Evolutionary conservation across 371 early-diverging fungal genomes (phyloP), one percentile per base, ranked within the genome.

Genomic region (Neoconidiobolus thromboides): DNA sequence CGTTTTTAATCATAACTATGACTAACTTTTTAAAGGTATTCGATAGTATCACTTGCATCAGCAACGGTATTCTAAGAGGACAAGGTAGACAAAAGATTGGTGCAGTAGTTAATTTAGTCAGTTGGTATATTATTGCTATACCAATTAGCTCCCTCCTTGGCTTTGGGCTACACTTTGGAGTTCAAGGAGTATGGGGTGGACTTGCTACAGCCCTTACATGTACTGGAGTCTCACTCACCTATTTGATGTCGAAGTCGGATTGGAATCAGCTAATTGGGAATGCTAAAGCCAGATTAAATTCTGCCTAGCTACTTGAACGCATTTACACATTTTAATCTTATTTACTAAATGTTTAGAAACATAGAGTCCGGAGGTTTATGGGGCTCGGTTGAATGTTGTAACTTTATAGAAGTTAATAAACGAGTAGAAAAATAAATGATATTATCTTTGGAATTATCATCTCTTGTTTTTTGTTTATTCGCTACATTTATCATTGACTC

Each of bases 11-110:
- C 48, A 85, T 86, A 66, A 79, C 79, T 42, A 71, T 74, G n/a
- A 86, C 89, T 61, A 62, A 58, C 66, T 87, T 85, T 46, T 91
- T 85, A 70, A 93, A 91, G 67, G 61, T 87, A 47, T 68, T 74
- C 3, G 88, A 87, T 67, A 80, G 82, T 1, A 56, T 81, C 6
- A 78, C 78, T 15, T 75, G 78, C 60, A 77, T 83, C 3, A 74
- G 77, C 7, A 82, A 83, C 1, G 87, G 88, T 51, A 73, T 85
- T 1, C 72, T 87, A 37, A 78, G 88, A 43, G 85, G 86, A 49
- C 67, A 79, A 1, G 88, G 86, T 14, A 65, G 81, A 43, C 86
- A 85, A 60, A 78, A 79, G 14, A 59, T 80, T 26, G 85, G 85
- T 6, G 86, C 88, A 1, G 70, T 70, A 57, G 68, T 85, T 60